A percentile compares a stretch with the other conserved stretches of the same genome.
Conservation (phyloP, 345 rosid species). For the Zanthoxylum bungeanum region DNA sequence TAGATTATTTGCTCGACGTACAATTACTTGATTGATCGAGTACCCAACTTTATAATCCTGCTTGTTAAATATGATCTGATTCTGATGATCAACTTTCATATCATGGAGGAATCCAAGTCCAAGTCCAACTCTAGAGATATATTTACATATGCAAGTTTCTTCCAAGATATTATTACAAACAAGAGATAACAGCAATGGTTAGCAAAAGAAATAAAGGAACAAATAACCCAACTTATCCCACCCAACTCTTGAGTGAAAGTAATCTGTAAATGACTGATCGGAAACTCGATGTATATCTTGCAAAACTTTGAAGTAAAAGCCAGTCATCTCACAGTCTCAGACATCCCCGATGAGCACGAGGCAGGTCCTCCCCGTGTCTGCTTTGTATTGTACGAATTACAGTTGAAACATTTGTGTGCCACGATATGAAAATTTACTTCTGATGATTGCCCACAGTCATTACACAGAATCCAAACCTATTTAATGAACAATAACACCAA, state of each 20-base stretch:
- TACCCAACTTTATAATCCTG: too few species aligned
- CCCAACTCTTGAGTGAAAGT: background rate
- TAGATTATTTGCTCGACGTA: too few species aligned
- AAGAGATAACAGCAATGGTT: background rate
- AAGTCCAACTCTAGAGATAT: too few species aligned
- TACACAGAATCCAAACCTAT: constrained; percentile 74
- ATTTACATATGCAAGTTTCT: too few species aligned
- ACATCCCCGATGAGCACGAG: constrained; percentile 12
- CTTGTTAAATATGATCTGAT: too few species aligned
- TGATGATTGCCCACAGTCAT: constrained; percentile 51
- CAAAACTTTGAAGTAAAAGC: background rate
- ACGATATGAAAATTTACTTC: constrained; percentile 42
- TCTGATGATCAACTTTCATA: too few species aligned
- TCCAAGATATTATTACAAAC: too few species aligned
- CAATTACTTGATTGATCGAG: too few species aligned
- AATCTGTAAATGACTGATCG: background rate
- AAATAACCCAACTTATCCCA: background rate
- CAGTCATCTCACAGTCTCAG: constrained; percentile 8
- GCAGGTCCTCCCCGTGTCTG: constrained; percentile 31
- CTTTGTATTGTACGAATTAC: constrained; percentile 59
- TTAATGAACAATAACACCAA: background rate
- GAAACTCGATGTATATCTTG: background rate
- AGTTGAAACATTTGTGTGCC: constrained; percentile 47
- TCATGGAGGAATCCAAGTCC: too few species aligned
- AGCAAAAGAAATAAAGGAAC: background rate